Evolutionary conservation across 331 rosid species (phyloP).

Genomic region (Stylosanthes scabra): DNA sequence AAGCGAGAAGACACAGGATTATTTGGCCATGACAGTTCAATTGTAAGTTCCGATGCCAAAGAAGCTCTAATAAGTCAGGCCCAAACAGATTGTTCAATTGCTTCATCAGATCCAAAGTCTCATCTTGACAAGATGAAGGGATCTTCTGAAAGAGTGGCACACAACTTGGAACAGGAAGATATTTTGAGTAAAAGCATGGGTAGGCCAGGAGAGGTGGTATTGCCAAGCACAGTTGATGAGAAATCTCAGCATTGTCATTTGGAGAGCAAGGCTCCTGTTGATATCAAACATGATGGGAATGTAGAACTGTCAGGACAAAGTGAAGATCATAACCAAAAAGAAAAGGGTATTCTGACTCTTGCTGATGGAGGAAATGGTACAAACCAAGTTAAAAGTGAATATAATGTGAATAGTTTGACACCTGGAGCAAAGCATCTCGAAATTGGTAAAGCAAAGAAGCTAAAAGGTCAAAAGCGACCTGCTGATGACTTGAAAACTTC

Average conservation of each 20-base stretch:
- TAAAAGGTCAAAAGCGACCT: slow-evolving; percentile 60
- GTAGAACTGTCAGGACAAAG: slow-evolving; percentile 32
- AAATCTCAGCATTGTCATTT: slow-evolving; percentile 45
- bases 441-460: slow-evolving; percentile 55
- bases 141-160: slow-evolving; percentile 41
- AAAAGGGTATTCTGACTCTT: slow-evolving; percentile 32
- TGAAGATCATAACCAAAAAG: slow-evolving; percentile 44
- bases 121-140: slow-evolving; percentile 51
- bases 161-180: slow-evolving; percentile 37
- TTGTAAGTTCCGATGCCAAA: slow-evolving; percentile 49
- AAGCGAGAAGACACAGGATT: slow-evolving; percentile 46
- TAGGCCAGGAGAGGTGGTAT: slow-evolving; percentile 42
- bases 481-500: slow-evolving; percentile 49
- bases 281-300: slow-evolving; percentile 41
- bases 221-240: slow-evolving; percentile 40
- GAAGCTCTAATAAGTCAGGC: slow-evolving; percentile 45
- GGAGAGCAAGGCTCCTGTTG: slow-evolving; percentile 45
- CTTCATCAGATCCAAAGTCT: slow-evolving; percentile 46
- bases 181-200: slow-evolving; percentile 37
- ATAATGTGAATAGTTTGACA: slow-evolving; percentile 35
- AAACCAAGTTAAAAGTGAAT: slow-evolving; percentile 46
- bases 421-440: slow-evolving; percentile 52
- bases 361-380: slow-evolving; percentile 46
- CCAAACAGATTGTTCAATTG: slow-evolving; percentile 41
- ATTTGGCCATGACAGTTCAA: slow-evolving; percentile 41